Base-by-base conservation (phyloP, 2,329 filamentous ascomycete genomes). In the Aspergillus caelatus region DNA sequence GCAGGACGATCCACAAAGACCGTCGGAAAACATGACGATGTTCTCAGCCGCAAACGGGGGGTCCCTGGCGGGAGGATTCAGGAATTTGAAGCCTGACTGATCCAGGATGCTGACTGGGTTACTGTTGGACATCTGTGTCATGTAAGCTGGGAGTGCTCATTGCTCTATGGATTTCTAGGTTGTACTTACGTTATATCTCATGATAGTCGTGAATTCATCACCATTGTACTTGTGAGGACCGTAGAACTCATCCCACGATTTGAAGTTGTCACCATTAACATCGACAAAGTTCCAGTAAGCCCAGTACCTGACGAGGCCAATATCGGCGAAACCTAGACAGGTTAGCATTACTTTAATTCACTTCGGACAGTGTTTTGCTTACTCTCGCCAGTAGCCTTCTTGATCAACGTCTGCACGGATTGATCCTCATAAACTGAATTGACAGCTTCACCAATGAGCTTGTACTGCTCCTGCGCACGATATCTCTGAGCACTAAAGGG, bases 1-100 rank as follows among this genome's bases (percentile, higher is more conserved):
- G 72, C 87, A 89, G 3, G 86, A 85, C 0, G 85, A 87, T 6
- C 79, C 83, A 70, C 87, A 89, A 62, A 78, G 78, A 21, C 86
- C 86, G 67, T 88, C 85, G 21, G 79, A 80, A 60, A 85, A 70
- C 65, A 78, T 68, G 58, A 78, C 62, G 11, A 77, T 71, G 62
- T 77, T 71, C 26, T 71, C 68, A 2, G 74, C 50, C 16, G 63
- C 58, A 56, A 75, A 74, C 4, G 67, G 74, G 16, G 61, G 55
- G 7, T 58, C 48, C 7, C 28, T 19, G 7, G 28, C 34, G 8
- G 12, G 19, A 34, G 57, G 54, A n/a, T 32, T 70, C 66, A 8
- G 80, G 80, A 79, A 81, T 41, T 74, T 71, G 64, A 80, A 77
- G 16, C 65, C 68, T 57, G 12, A 14, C 21, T 77, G 70, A 32